These are phyloP conservation scores for Trichoderma simmonsii DNA, from an alignment of 2,329 filamentous ascomycete genomes.

Conservation along the genomic window DNA sequence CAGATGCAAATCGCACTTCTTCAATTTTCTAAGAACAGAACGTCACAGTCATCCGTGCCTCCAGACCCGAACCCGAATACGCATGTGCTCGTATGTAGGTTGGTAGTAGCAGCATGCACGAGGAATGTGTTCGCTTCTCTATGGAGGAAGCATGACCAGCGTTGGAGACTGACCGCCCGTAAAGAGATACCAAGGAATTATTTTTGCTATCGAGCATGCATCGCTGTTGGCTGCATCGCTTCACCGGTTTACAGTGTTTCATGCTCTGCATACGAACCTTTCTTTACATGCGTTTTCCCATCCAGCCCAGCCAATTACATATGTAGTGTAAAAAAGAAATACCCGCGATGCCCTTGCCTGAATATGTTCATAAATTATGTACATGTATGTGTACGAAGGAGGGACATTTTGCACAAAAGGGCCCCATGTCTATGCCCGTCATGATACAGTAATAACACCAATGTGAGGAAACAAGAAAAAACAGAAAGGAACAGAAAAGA, in stretches of 20 bases:
- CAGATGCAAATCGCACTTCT: not conserved
- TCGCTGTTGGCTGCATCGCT: not conserved
- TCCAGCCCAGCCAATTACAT: not conserved
- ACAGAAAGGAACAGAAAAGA: not conserved
- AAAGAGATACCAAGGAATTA: not conserved
- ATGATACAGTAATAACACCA: not conserved
- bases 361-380: not conserved
- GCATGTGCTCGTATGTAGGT: not conserved
- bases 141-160: not conserved
- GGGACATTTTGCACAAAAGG: not conserved
- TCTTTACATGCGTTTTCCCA: not conserved
- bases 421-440: not conserved
- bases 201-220: not conserved
- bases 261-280: not conserved
- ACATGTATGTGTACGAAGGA: not conserved
- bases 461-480: not conserved
- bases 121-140: constrained; percentile 4
- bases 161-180: not conserved
- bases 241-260: not conserved
- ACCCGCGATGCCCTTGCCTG: not conserved
- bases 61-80: not conserved
- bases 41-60: not conserved
- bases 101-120: not conserved
- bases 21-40: not conserved
- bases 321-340: not conserved